Evolutionary conservation across 192 early-diverging fungal genomes (phyloP).

Genomic region (Gamsiella multidivaricata): DNA sequence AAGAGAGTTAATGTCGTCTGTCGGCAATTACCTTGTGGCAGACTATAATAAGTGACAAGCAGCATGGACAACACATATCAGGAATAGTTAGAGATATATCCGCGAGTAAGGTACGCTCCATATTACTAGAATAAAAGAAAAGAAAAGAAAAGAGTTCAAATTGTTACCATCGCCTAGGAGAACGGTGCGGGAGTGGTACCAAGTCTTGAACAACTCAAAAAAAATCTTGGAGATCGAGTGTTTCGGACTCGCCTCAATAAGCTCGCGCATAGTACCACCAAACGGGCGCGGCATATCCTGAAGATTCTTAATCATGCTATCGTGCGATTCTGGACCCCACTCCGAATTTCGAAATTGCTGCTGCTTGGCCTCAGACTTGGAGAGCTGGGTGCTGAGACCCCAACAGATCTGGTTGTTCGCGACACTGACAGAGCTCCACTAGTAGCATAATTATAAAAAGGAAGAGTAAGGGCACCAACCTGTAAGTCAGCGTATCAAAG

Average conservation of each 20-base stretch:
- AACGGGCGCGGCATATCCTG: background rate
- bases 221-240: conserved; percentile 34
- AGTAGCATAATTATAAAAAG: background rate
- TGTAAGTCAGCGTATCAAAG: background rate
- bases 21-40: conserved; percentile 44
- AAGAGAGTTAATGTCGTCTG: background rate
- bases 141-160: background rate
- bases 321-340: conserved; percentile 21
- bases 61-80: background rate
- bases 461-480: background rate
- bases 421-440: conserved; percentile 20
- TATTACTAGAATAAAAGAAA: background rate
- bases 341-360: conserved; percentile 20
- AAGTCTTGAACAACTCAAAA: conserved; percentile 37
- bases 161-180: conserved; percentile 33
- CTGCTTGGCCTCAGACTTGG: conserved; percentile 1
- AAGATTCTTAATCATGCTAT: conserved; percentile 22
- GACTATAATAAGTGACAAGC: background rate
- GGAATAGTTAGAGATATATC: background rate
- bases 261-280: conserved; percentile 22
- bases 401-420: conserved; percentile 31
- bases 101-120: too few relatives aligned
- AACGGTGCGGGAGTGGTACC: conserved; percentile 22
- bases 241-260: conserved; percentile 27
- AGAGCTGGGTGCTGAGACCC: background rate